phyloP scores from a whole-genome alignment of 345 rosid genomes.

The Corchorus capsularis region DNA sequence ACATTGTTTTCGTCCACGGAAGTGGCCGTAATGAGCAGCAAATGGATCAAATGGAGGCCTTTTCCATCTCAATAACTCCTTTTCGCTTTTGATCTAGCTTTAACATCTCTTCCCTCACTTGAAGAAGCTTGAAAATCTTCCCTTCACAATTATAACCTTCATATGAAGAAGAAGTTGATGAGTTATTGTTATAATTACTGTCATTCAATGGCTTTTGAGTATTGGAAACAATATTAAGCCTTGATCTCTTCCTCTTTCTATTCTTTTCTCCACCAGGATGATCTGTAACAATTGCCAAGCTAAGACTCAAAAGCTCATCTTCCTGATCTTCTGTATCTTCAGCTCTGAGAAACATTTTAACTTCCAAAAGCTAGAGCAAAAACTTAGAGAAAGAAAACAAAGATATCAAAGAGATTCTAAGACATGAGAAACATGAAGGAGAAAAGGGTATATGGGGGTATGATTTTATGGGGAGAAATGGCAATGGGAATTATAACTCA shows the following conservation, averaged over 20 bases:
- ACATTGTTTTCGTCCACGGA: constrained; percentile 46
- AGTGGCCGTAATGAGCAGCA: constrained; percentile 56
- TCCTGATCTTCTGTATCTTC: constrained; percentile 32
- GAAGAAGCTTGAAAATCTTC: constrained; percentile 50
- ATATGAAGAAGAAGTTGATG: neutral
- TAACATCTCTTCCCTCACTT: constrained; percentile 60
- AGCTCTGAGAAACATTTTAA: neutral
- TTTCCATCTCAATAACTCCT: constrained; percentile 34
- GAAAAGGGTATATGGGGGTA: neutral
- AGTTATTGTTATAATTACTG: too few relatives aligned
- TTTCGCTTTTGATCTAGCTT: constrained; percentile 35
- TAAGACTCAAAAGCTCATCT: constrained; percentile 50
- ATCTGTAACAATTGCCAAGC: constrained; percentile 48
- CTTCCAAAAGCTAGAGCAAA: neutral
- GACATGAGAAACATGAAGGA: constrained; percentile 1
- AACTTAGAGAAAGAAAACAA: neutral
- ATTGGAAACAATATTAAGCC: neutral
- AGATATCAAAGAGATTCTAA: constrained; percentile 2
- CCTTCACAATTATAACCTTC: constrained; percentile 39
- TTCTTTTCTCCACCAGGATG: constrained; percentile 6
- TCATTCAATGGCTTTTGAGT: neutral
- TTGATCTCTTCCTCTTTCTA: constrained; percentile 40
- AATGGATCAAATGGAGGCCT: constrained; percentile 65
- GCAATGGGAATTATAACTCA: constrained; percentile 36
- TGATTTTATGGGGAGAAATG: constrained; percentile 33